These are phyloP conservation scores for Mycena venus DNA, from an alignment of 768 basidiomycete genomes.

Conservation along the genomic window DNA sequence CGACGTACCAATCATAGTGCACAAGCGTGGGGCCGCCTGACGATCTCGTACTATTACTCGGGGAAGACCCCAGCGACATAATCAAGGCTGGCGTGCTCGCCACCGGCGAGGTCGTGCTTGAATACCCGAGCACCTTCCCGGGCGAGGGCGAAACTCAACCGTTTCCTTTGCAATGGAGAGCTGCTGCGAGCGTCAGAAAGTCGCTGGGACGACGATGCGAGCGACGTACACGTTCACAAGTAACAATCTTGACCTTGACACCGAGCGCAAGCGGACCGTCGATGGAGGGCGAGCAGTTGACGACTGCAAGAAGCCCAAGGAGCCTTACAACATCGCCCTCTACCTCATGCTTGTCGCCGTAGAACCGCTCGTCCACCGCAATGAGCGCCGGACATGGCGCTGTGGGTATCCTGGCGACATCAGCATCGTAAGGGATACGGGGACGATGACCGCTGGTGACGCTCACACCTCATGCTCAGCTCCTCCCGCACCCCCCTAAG, in stretches of 20 bases:
- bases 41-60: slow-evolving; percentile 96
- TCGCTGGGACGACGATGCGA: not conserved
- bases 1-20: too few species aligned
- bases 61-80: slow-evolving; percentile 79
- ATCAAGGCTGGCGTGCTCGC: slow-evolving; percentile 87
- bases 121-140: slow-evolving; percentile 81
- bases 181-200: slow-evolving; percentile 25
- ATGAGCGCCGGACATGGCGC: slow-evolving; percentile 96
- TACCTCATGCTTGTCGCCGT: too few species aligned
- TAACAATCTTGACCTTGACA: slow-evolving; percentile 99
- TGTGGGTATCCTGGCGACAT: slow-evolving; percentile 95
- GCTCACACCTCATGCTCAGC: too few species aligned
- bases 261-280: slow-evolving; percentile 95
- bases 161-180: slow-evolving; percentile 99
- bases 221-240: slow-evolving; percentile 80
- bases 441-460: slow-evolving; percentile 85
- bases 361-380: too few species aligned
- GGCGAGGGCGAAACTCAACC: slow-evolving; percentile 96
- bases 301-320: slow-evolving; percentile 95
- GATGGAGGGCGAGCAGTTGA: slow-evolving; percentile 97
- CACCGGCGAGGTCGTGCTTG: slow-evolving; percentile 91
- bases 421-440: slow-evolving; percentile 90
- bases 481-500: too few species aligned
- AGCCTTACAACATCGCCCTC: slow-evolving; percentile 80
- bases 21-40: too few species aligned